A percentile compares a stretch with the other conserved stretches of the same genome.
Conservation (phyloP, 306 rosid species). For the Betula pendula region DNA sequence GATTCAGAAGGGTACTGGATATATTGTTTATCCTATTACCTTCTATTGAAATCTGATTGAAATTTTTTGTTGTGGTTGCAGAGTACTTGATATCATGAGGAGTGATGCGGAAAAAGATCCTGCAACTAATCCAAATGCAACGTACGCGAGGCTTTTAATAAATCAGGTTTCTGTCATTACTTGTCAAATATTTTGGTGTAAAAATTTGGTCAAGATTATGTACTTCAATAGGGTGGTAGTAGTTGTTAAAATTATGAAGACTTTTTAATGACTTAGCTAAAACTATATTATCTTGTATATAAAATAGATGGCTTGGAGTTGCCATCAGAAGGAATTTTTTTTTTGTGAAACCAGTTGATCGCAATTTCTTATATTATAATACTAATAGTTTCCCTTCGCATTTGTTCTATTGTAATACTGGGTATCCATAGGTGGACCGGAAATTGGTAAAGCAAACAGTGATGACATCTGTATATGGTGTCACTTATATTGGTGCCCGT, state of each 20-base stretch:
- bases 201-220: slow-evolving; percentile 13
- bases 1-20: not conserved
- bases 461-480: slow-evolving; percentile 99
- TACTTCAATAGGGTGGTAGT: not conserved
- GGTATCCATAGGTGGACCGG: slow-evolving; percentile 72
- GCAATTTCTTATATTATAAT: too few species aligned
- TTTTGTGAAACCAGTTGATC: not conserved
- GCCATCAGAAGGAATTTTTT: not conserved
- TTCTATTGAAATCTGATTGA: slow-evolving; percentile 19
- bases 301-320: slow-evolving; percentile 9
- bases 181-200: slow-evolving; percentile 7
- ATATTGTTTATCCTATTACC: not conserved
- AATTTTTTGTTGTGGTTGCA: slow-evolving; percentile 41
- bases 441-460: slow-evolving; percentile 98
- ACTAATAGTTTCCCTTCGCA: too few species aligned
- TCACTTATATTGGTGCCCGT: slow-evolving; percentile 88
- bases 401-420: not conserved
- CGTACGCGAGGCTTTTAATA: slow-evolving; percentile 71
- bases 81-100: slow-evolving; percentile 87
- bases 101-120: slow-evolving; percentile 79
- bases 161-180: slow-evolving; percentile 58
- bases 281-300: not conserved
- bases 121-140: slow-evolving; percentile 54
- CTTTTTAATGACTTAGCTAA: slow-evolving; percentile 19
- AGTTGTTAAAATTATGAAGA: slow-evolving; percentile 4